phyloP scores from a whole-genome alignment of 192 early-diverging fungal species.

The Borealophlyctis nickersoniae region DNA sequence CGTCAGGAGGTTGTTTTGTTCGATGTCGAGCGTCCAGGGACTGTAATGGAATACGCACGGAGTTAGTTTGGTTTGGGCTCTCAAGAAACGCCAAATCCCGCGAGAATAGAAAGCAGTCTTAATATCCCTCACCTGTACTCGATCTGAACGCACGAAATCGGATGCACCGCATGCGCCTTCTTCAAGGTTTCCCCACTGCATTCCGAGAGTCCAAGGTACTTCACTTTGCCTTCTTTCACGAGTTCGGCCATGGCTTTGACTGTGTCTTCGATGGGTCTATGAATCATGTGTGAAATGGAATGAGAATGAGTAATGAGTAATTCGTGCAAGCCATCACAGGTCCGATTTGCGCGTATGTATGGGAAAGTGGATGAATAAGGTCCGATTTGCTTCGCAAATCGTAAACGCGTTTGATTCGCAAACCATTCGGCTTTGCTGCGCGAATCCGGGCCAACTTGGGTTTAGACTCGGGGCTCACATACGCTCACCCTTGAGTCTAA shows the following conservation, averaged over 20 bases:
- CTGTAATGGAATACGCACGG: slow-evolving; percentile 9
- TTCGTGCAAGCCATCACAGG: not conserved
- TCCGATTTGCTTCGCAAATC: too few species aligned
- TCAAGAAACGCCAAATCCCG: not conserved
- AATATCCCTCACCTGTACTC: slow-evolving; percentile 12
- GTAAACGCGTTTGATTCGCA: too few species aligned
- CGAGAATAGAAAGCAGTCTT: not conserved
- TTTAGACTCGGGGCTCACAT: too few species aligned
- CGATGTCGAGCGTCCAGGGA: slow-evolving; percentile 55
- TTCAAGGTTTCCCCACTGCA: slow-evolving; percentile 52
- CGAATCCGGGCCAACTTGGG: too few species aligned
- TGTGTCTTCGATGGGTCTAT: slow-evolving; percentile 57
- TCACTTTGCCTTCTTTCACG: slow-evolving; percentile 62
- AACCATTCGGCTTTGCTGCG: too few species aligned
- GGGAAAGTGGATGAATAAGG: slow-evolving; percentile 43
- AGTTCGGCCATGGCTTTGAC: slow-evolving; percentile 60
- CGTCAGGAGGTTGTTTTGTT: slow-evolving; percentile 61
- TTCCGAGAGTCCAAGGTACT: slow-evolving; percentile 58
- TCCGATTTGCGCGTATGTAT: not conserved
- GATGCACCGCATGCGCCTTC: slow-evolving; percentile 60
- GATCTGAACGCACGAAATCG: slow-evolving; percentile 52
- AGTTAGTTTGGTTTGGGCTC: not conserved
- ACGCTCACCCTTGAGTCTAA: slow-evolving; percentile 33
- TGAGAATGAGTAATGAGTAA: not conserved
- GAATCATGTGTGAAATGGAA: not conserved